Evolutionary conservation across 179 eudicot genomes (phyloP).

Genomic region (Silene coronaria): DNA sequence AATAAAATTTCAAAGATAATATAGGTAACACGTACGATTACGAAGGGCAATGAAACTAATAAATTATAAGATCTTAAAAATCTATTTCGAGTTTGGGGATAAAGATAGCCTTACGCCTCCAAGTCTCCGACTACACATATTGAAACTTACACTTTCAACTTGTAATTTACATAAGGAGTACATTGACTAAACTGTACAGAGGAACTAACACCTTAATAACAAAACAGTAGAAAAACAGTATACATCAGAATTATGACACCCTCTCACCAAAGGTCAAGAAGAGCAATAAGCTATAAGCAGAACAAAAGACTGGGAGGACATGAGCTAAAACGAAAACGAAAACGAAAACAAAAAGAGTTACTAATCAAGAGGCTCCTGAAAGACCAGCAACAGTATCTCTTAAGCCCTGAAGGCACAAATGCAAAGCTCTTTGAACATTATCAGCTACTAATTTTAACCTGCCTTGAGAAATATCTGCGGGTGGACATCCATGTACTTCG

Average conservation of each 20-base stretch:
- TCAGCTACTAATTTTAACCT: constrained; percentile 83
- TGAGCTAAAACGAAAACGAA: not conserved
- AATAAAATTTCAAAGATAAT: no score
- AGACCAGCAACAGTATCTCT: constrained; percentile 52
- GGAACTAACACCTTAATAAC: constrained; percentile 18
- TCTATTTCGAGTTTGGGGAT: no score
- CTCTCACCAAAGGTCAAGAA: not conserved
- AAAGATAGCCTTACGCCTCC: not conserved
- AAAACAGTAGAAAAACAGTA: constrained; percentile 8
- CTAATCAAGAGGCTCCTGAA: constrained; percentile 30
- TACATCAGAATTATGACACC: constrained; percentile 22
- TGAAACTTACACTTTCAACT: constrained; percentile 15
- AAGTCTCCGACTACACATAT: constrained; percentile 7
- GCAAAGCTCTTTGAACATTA: constrained; percentile 65
- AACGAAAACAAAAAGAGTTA: not conserved
- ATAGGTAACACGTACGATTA: no score
- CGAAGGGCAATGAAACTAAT: no score
- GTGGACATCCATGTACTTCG: constrained; percentile 48
- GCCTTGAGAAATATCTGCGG: constrained; percentile 68
- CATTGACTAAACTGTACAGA: constrained; percentile 28
- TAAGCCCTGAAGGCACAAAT: constrained; percentile 62
- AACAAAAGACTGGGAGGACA: not conserved
- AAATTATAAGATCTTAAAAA: no score
- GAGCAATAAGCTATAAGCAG: not conserved
- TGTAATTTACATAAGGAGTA: constrained; percentile 24